These are phyloP conservation scores for Teunomyces gatunensis DNA, from an alignment of 805 yeast genomes.

Conservation along the genomic window DNA sequence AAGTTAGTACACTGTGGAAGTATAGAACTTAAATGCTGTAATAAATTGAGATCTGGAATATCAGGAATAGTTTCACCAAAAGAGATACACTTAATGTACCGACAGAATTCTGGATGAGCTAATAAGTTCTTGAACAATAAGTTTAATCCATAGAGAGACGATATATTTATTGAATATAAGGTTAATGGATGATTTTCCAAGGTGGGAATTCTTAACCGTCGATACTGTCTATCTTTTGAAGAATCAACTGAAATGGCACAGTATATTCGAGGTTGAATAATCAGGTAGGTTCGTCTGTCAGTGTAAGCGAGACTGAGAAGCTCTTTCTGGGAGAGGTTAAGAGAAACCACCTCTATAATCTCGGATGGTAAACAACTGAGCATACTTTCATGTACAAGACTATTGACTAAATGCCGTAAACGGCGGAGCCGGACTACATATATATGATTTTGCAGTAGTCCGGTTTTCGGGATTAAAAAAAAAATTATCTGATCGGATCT, in stretches of 20 bases:
- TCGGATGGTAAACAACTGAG: constrained; percentile 9
- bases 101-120: neutral
- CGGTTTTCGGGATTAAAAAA: constrained; percentile 1
- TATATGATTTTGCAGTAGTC: neutral
- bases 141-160: constrained; percentile 12
- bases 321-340: constrained; percentile 11
- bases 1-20: constrained; percentile 7
- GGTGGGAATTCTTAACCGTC: neutral
- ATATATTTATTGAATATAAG: constrained; percentile 4
- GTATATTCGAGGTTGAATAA: constrained; percentile 8
- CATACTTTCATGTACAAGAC: neutral
- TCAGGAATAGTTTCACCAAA: constrained; percentile 10
- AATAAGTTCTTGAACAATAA: constrained; percentile 9
- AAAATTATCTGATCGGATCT: constrained; percentile 11
- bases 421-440: neutral
- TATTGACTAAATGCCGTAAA: neutral
- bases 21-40: constrained; percentile 4
- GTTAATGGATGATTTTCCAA: neutral
- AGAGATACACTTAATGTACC: constrained; percentile 5
- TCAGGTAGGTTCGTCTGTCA: constrained; percentile 2
- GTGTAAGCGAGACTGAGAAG: constrained; percentile 8
- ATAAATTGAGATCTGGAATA: constrained; percentile 7
- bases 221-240: constrained; percentile 8
- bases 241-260: constrained; percentile 9
- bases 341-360: constrained; percentile 8